phyloP scores from a whole-genome alignment of 2,329 filamentous ascomycete species.

The Emergomyces orientalis region DNA sequence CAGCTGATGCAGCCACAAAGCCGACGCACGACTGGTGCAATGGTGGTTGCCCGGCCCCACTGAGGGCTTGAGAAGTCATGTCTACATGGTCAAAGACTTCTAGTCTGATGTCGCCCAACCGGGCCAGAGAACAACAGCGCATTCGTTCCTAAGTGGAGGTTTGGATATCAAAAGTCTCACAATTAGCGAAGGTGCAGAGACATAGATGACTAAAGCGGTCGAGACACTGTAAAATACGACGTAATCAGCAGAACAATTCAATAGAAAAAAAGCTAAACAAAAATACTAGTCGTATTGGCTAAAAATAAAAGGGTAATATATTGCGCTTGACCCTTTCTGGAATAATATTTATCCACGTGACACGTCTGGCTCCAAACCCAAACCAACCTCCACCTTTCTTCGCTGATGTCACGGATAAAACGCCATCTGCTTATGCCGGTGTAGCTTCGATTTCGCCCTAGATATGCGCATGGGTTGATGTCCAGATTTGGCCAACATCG shows the following conservation, averaged over 20 bases:
- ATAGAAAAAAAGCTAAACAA: neutral
- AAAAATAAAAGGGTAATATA: conserved; percentile 2
- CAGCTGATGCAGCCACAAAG: neutral
- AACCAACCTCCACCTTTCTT: neutral
- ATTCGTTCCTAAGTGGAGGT: neutral
- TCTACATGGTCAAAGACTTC: neutral
- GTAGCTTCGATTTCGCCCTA: neutral
- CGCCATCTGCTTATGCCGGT: neutral
- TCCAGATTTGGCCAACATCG: too few species aligned
- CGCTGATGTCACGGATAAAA: neutral
- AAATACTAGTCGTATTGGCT: neutral
- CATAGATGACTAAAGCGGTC: neutral
- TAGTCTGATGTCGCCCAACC: neutral
- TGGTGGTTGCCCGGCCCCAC: neutral
- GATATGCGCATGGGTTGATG: neutral
- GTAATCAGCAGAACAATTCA: neutral
- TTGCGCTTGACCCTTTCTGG: neutral
- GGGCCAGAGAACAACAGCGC: neutral
- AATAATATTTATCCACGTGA: neutral
- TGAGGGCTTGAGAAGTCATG: neutral
- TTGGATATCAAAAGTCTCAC: conserved; percentile 3
- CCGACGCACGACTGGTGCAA: neutral
- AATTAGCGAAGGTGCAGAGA: neutral
- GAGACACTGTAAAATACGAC: neutral
- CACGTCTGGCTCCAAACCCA: neutral